Conservation (phyloP, 2,329 filamentous ascomycete genomes). For the Microsporum canis region DNA sequence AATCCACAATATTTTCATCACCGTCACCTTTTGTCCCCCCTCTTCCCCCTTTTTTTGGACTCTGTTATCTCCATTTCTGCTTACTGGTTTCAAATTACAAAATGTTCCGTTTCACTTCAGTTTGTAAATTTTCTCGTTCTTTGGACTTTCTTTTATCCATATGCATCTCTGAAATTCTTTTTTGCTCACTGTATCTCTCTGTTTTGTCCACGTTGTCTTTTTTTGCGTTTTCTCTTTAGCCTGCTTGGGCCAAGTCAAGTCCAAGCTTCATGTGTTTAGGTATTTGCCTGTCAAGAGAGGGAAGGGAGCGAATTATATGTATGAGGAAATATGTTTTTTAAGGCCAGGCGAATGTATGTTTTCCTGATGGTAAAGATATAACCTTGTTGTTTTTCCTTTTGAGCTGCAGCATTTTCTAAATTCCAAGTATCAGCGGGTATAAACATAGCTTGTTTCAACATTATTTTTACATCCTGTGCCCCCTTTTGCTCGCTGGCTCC, state of each 20-base stretch:
- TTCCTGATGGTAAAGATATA: neutral
- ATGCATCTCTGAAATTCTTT: neutral
- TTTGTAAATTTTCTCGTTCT: neutral
- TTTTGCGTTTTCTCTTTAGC: neutral
- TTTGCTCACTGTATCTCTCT: neutral
- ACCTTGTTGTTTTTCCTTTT: neutral
- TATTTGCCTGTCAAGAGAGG: neutral
- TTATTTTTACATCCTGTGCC: too few relatives aligned
- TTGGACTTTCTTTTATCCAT: neutral
- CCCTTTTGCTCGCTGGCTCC: too few relatives aligned
- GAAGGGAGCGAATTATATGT: neutral
- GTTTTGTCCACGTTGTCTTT: neutral
- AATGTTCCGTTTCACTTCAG: neutral
- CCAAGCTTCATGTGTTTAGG: constrained; percentile 2
- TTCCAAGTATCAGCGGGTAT: too few relatives aligned
- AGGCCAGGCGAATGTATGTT: neutral
- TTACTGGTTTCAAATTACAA: neutral
- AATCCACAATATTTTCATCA: neutral
- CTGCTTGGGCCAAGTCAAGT: neutral
- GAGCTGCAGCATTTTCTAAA: neutral
- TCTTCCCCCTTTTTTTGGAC: neutral
- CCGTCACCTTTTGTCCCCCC: neutral
- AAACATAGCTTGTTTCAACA: too few relatives aligned
- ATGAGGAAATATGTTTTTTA: neutral
- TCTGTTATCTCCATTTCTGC: neutral